phyloP scores from a whole-genome alignment of 2,329 filamentous ascomycete genomes.

The Aspergillus neoniger region DNA sequence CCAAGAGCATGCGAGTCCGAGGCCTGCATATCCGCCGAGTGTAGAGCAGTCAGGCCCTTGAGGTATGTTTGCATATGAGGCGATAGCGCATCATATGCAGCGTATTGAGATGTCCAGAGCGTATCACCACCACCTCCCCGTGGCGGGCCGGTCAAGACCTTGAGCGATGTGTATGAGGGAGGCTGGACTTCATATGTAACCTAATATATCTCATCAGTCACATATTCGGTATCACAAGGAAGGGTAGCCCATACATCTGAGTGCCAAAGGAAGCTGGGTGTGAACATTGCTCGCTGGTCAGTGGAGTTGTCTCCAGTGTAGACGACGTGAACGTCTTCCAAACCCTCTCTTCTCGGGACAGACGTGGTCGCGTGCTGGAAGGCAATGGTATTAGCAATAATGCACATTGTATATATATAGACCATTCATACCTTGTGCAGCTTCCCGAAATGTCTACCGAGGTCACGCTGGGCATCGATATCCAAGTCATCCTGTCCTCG shows the following conservation, averaged over 20 bases:
- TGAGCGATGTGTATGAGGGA: conserved; percentile 59
- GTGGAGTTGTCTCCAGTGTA: conserved; percentile 55
- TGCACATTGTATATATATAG: too few species aligned
- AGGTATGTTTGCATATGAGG: conserved; percentile 60
- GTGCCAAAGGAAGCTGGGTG: conserved; percentile 59
- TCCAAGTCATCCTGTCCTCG: conserved; percentile 56
- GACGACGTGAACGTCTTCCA: conserved; percentile 60
- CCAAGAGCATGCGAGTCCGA: conserved; percentile 52
- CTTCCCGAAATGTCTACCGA: conserved; percentile 56
- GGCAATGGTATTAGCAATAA: neutral
- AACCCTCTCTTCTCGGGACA: conserved; percentile 50
- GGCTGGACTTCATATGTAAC: conserved; percentile 61
- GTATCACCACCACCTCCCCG: conserved; percentile 60
- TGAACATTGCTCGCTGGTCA: conserved; percentile 57
- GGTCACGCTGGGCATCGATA: conserved; percentile 55
- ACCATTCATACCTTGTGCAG: conserved; percentile 46
- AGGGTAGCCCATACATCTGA: conserved; percentile 47
- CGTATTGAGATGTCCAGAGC: conserved; percentile 61
- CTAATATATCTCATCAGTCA: conserved; percentile 24
- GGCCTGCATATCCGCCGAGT: conserved; percentile 58
- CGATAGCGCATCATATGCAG: conserved; percentile 59
- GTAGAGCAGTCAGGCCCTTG: conserved; percentile 57
- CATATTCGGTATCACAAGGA: neutral
- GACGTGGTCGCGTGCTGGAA: conserved; percentile 55
- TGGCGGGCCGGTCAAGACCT: conserved; percentile 56